These are phyloP conservation scores for Calonectria henricotiae DNA, from an alignment of 2,329 filamentous ascomycete genomes.

Conservation along the genomic window DNA sequence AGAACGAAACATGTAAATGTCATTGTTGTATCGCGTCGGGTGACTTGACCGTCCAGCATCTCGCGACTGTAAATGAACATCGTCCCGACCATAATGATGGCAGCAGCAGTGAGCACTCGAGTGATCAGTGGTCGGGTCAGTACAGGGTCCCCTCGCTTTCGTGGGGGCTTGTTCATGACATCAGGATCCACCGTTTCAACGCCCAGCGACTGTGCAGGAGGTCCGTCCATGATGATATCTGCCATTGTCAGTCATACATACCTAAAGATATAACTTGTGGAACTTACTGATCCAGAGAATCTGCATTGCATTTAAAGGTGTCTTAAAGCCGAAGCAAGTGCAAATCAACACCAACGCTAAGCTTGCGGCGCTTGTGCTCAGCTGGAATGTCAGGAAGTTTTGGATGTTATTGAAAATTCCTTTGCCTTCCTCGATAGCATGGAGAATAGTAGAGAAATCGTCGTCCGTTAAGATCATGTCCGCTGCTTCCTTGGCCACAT, in stretches of 20 bases:
- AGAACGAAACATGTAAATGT: constrained; percentile 99
- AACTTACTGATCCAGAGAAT: constrained; percentile 98
- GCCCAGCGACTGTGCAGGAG: constrained; percentile 95
- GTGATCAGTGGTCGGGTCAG: constrained; percentile 88
- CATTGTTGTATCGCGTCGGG: constrained; percentile 97
- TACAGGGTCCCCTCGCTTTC: constrained; percentile 89
- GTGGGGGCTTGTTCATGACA: constrained; percentile 91
- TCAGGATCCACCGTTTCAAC: constrained; percentile 95
- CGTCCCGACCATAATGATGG: constrained; percentile 93
- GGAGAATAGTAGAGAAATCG: constrained; percentile 92
- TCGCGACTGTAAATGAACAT: constrained; percentile 92
- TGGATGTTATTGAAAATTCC: constrained; percentile 99
- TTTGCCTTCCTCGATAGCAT: constrained; percentile 98
- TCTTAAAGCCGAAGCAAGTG: constrained; percentile 93
- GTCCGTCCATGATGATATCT: constrained; percentile 99
- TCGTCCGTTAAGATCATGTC: constrained; percentile 95
- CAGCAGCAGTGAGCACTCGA: constrained; percentile 88
- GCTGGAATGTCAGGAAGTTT: constrained; percentile 98
- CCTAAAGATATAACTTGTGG: neutral
- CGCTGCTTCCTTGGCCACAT: constrained; percentile 96
- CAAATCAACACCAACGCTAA: constrained; percentile 92
- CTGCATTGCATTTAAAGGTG: constrained; percentile 98
- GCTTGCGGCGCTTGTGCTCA: constrained; percentile 96
- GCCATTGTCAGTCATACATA: constrained; percentile 41
- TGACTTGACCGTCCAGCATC: constrained; percentile 90